Evolutionary conservation across 2,329 filamentous ascomycete genomes (phyloP).

Genomic region (Amesomyces nigricolor): DNA sequence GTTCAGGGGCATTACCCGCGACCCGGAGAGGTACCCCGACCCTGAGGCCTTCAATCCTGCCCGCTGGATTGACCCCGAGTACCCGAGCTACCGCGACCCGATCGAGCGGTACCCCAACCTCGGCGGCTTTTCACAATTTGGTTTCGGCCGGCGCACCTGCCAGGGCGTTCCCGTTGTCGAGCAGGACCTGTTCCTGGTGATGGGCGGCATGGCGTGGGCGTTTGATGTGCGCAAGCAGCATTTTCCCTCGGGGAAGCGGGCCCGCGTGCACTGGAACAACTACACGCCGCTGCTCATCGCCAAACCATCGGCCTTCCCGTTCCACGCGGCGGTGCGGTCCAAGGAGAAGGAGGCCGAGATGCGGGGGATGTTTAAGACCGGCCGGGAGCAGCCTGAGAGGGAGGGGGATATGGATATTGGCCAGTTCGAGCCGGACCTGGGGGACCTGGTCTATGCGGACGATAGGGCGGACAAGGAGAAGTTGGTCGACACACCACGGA

Average conservation of each 20-base stretch:
- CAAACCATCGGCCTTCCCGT: constrained; percentile 38
- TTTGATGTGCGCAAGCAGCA: constrained; percentile 29
- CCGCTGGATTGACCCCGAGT: constrained; percentile 28
- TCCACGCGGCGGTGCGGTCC: constrained; percentile 32
- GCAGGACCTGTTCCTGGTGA: constrained; percentile 27
- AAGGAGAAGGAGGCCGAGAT: constrained; percentile 26
- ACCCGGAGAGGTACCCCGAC: constrained; percentile 33
- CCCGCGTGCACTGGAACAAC: constrained; percentile 40
- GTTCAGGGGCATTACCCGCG: constrained; percentile 40
- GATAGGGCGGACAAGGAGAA: neutral
- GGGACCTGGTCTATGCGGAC: neutral
- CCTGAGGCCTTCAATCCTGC: constrained; percentile 28
- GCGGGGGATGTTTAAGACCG: constrained; percentile 30
- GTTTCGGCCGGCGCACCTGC: constrained; percentile 41
- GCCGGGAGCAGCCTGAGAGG: constrained; percentile 12
- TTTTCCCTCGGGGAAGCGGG: constrained; percentile 20
- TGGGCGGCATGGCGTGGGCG: constrained; percentile 28
- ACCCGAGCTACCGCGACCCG: constrained; percentile 28
- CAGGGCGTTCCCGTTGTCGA: constrained; percentile 31
- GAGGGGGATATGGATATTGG: constrained; percentile 13
- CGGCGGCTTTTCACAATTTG: constrained; percentile 36
- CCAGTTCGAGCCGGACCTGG: constrained; percentile 12
- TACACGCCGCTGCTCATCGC: constrained; percentile 41
- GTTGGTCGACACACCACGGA: no score
- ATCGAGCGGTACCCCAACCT: constrained; percentile 30